A percentile compares a stretch with the other conserved stretches of the same genome.
These are phyloP conservation scores for Corymbia calophylla DNA, from an alignment of 441 rosid species.

Conservation along the genomic window DNA sequence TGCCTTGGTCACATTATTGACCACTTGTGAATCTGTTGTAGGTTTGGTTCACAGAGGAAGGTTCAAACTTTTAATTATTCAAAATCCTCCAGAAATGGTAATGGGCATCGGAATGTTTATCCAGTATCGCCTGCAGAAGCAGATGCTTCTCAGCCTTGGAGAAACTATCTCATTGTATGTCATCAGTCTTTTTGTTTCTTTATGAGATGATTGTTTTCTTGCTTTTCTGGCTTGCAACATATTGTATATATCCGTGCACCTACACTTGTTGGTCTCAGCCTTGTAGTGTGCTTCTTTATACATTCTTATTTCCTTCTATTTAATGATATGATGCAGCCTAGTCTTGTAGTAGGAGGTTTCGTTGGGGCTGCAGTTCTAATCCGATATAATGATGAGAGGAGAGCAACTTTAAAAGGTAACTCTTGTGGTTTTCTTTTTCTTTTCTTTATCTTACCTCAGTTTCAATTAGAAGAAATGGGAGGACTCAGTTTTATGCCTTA, in stretches of 20 bases:
- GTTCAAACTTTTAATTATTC: conserved; percentile 37
- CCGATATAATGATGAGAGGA: conserved; percentile 74
- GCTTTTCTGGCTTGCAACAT: not conserved
- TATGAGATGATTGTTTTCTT: not conserved
- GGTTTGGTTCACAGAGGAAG: conserved; percentile 40
- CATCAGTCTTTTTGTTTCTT: not conserved
- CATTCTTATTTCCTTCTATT: not conserved
- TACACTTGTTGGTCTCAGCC: not conserved
- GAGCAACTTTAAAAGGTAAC: conserved; percentile 55
- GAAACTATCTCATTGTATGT: conserved; percentile 42
- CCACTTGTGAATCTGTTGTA: conserved; percentile 16
- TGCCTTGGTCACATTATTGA: not conserved
- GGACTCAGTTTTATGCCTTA: not conserved
- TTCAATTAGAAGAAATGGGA: not conserved
- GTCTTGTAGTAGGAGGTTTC: conserved; percentile 39
- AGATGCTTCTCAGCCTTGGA: conserved; percentile 30
- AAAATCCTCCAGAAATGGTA: conserved; percentile 28
- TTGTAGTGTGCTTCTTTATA: not conserved
- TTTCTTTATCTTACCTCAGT: not conserved
- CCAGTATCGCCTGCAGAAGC: conserved; percentile 23
- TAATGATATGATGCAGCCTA: conserved; percentile 42
- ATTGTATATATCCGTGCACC: not conserved
- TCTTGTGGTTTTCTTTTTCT: not conserved
- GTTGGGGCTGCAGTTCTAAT: conserved; percentile 40
- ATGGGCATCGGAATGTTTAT: conserved; percentile 10